Conservation (phyloP, 2,329 filamentous ascomycete genomes). For the Mycosphaerelloides madeirae region DNA sequence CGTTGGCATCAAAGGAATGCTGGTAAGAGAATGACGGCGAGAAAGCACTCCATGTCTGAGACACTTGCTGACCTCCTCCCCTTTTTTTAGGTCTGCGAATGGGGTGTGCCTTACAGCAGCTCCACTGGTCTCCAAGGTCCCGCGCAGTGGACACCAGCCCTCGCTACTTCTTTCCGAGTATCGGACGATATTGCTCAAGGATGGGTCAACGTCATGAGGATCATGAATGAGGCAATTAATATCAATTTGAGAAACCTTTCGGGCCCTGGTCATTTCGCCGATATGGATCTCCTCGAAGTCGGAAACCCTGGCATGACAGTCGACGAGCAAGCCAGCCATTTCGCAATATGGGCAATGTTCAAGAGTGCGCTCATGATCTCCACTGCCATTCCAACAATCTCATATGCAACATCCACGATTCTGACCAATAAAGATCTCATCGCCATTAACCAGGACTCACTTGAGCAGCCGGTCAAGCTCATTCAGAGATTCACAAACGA, state of each 20-base stretch:
- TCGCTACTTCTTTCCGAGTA: slow-evolving; percentile 30
- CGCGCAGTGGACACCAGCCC: slow-evolving; percentile 27
- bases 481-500: slow-evolving; percentile 38
- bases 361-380: slow-evolving; percentile 29
- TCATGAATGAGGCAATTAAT: slow-evolving; percentile 28
- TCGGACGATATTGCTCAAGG: slow-evolving; percentile 29
- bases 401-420: slow-evolving; percentile 21
- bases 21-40: not conserved
- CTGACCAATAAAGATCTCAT: slow-evolving; percentile 52
- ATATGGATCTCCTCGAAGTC: slow-evolving; percentile 29
- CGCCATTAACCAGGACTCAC: slow-evolving; percentile 54
- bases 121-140: slow-evolving; percentile 26
- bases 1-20: slow-evolving; percentile 29
- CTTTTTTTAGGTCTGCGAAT: slow-evolving; percentile 22
- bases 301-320: slow-evolving; percentile 28
- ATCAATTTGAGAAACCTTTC: slow-evolving; percentile 24
- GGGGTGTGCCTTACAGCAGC: slow-evolving; percentile 26
- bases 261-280: slow-evolving; percentile 26
- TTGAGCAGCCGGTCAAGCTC: slow-evolving; percentile 50
- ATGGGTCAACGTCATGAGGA: slow-evolving; percentile 28
- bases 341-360: slow-evolving; percentile 29
- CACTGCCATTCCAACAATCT: slow-evolving; percentile 15
- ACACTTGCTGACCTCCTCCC: no score
- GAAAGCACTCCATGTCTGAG: no score
- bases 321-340: slow-evolving; percentile 28